A percentile compares a stretch with the other conserved stretches of the same genome.
Evolutionary conservation across 2,329 filamentous ascomycete species (phyloP).

Genomic region (Aspergillus luchuensis): DNA sequence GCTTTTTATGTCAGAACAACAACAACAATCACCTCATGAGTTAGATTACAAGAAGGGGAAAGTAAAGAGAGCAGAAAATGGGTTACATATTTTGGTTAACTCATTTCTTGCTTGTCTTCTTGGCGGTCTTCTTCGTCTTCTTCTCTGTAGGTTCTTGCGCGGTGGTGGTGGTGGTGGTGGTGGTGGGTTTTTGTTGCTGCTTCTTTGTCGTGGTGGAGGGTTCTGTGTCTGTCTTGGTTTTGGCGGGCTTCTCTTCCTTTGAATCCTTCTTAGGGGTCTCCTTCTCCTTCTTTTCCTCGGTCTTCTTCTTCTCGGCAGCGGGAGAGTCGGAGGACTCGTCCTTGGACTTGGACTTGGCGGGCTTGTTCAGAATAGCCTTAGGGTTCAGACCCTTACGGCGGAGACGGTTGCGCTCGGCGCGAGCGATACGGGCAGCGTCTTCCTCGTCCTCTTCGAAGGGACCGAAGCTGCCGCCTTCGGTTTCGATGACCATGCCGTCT

Average conservation of each 20-base stretch:
- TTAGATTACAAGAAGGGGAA: constrained; percentile 20
- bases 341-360: constrained; percentile 32
- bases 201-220: background rate
- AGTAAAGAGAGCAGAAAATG: constrained; percentile 13
- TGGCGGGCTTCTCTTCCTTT: constrained; percentile 16
- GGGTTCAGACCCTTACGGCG: constrained; percentile 74
- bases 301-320: constrained; percentile 20
- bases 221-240: background rate
- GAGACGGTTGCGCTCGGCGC: constrained; percentile 72
- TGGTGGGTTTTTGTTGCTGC: background rate
- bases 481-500: constrained; percentile 31
- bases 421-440: constrained; percentile 70
- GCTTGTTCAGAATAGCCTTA: constrained; percentile 54
- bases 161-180: background rate
- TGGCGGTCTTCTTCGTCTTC: constrained; percentile 27
- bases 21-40: too few species aligned
- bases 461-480: constrained; percentile 62
- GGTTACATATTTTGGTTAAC: constrained; percentile 18
- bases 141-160: constrained; percentile 8
- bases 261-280: constrained; percentile 20
- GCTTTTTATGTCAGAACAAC: constrained; percentile 18
- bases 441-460: constrained; percentile 74
- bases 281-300: constrained; percentile 22
- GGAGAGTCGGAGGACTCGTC: constrained; percentile 11
- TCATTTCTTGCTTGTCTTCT: constrained; percentile 34